A percentile compares a stretch with the other conserved stretches of the same genome.
phyloP scores from a whole-genome alignment of 345 rosid species.

The Syzygium grande region DNA sequence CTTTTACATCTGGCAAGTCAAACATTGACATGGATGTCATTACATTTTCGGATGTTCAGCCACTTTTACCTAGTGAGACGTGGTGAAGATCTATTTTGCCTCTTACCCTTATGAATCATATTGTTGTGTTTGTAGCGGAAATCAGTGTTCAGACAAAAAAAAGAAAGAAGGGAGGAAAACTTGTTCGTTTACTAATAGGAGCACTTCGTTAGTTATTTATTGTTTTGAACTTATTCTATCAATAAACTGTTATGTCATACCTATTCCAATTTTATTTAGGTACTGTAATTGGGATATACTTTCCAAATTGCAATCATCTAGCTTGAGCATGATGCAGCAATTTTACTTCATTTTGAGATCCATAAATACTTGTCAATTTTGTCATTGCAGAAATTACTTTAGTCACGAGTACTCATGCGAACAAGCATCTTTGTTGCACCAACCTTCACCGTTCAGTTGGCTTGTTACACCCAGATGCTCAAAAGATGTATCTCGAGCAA shows the following conservation, averaged over 20 bases:
- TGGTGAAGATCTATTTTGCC: neutral
- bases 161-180: neutral
- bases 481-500: too few species aligned
- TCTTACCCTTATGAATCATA: neutral
- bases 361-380: neutral
- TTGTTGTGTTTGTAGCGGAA: neutral
- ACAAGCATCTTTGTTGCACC: too few species aligned
- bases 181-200: neutral
- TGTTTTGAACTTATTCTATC: too few species aligned
- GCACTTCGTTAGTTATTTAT: neutral
- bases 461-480: too few species aligned
- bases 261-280: too few species aligned
- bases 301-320: neutral
- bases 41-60: neutral
- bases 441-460: too few species aligned
- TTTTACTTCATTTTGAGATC: neutral
- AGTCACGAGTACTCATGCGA: too few species aligned
- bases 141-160: too few species aligned
- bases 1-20: neutral
- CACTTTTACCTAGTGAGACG: neutral
- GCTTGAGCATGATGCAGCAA: neutral
- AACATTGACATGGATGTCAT: neutral
- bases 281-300: neutral
- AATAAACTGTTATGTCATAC: too few species aligned
- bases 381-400: too few species aligned